Conservation (phyloP, 352 stramenopile species). For the Pythium oligandrum region DNA sequence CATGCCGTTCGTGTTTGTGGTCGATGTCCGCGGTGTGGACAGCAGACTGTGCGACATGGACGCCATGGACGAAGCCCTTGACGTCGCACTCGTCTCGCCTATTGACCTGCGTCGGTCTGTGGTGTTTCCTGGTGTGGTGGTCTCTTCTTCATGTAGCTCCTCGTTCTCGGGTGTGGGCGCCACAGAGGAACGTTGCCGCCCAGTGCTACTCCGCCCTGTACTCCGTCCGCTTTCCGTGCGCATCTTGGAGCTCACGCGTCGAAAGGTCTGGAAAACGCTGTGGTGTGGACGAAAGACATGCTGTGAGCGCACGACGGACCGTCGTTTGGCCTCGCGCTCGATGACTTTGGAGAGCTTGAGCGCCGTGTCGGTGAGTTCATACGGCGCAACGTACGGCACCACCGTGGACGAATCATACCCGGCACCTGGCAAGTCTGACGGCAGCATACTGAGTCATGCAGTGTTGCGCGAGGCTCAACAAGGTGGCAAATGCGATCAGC, state of each 20-base stretch:
- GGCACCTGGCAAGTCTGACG: no score
- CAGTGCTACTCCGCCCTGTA: conserved; percentile 11
- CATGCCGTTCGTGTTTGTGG: not conserved
- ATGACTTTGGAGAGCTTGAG: conserved; percentile 65
- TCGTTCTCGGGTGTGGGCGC: conserved; percentile 22
- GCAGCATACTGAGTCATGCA: no score
- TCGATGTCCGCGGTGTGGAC: not conserved
- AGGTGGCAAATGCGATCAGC: no score
- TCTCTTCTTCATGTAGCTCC: not conserved
- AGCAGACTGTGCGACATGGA: not conserved
- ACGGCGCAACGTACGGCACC: not conserved
- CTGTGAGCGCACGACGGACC: conserved; percentile 18
- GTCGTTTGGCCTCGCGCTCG: conserved; percentile 47
- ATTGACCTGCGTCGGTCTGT: not conserved
- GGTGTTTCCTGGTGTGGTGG: not conserved
- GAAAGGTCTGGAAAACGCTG: conserved; percentile 25
- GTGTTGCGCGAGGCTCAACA: no score
- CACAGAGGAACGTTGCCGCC: conserved; percentile 18
- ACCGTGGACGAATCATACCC: no score
- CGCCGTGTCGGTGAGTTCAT: conserved; percentile 50
- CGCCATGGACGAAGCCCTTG: not conserved
- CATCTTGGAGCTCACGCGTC: conserved; percentile 12
- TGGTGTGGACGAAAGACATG: conserved; percentile 11
- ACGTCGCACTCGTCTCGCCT: no score
- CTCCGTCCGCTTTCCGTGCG: conserved; percentile 1